Evolutionary conservation across 1,284 basidiomycete species (phyloP).

Genomic region (Cutaneotrichosporon sp.): DNA sequence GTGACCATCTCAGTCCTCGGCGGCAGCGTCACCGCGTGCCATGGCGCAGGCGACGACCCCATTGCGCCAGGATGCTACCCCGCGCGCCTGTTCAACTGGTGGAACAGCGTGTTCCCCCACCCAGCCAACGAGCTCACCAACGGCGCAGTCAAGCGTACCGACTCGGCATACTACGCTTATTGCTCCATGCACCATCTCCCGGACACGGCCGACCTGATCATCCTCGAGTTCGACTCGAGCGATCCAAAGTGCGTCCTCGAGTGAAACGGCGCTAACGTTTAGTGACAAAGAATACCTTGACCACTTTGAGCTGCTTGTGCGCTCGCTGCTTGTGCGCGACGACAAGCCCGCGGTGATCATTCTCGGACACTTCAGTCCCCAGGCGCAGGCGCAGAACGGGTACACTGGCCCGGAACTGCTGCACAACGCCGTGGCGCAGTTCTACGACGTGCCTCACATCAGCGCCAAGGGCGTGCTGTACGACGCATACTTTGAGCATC

Average conservation of each 20-base stretch:
- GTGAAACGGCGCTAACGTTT: slow-evolving; percentile 11
- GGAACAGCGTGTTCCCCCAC: slow-evolving; percentile 89
- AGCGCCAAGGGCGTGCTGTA: slow-evolving; percentile 75
- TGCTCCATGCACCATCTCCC: slow-evolving; percentile 87
- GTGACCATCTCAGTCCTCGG: slow-evolving; percentile 87
- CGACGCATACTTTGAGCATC: slow-evolving; percentile 70
- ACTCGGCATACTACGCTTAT: slow-evolving; percentile 87
- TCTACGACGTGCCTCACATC: slow-evolving; percentile 90
- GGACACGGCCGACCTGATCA: slow-evolving; percentile 83
- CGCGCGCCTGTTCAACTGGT: slow-evolving; percentile 88
- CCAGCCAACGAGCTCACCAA: slow-evolving; percentile 93
- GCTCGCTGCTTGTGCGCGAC: slow-evolving; percentile 77
- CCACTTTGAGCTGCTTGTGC: slow-evolving; percentile 83
- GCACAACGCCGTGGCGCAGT: slow-evolving; percentile 83
- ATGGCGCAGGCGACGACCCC: slow-evolving; percentile 87
- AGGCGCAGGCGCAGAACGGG: slow-evolving; percentile 68
- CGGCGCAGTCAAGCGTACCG: slow-evolving; percentile 80
- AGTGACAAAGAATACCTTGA: slow-evolving; percentile 68
- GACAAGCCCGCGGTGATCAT: slow-evolving; percentile 84
- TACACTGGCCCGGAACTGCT: slow-evolving; percentile 81
- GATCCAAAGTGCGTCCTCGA: slow-evolving; percentile 66
- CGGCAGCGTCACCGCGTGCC: slow-evolving; percentile 86
- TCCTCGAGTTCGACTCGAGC: slow-evolving; percentile 84
- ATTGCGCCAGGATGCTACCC: slow-evolving; percentile 81
- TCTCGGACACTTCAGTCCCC: slow-evolving; percentile 84